These are phyloP conservation scores for Lecanicillium sp. DNA, from an alignment of 2,329 filamentous ascomycete genomes.

Conservation along the genomic window DNA sequence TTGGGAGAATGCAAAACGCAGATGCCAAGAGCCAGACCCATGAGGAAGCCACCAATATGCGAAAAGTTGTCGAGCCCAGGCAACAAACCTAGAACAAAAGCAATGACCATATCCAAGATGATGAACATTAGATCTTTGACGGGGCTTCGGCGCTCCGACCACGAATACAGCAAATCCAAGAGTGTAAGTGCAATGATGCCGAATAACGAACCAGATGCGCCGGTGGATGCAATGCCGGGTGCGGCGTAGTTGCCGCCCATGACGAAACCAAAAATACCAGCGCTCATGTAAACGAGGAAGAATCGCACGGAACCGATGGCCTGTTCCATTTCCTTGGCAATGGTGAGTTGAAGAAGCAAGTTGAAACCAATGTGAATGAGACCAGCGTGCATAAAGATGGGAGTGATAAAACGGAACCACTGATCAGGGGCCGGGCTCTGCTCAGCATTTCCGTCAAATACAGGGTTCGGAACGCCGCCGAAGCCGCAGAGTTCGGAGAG, in stretches of 20 bases:
- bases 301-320: conserved; percentile 86
- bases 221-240: conserved; percentile 73
- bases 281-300: conserved; percentile 79
- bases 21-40: conserved; percentile 81
- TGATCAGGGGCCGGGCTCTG: conserved; percentile 69
- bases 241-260: conserved; percentile 91
- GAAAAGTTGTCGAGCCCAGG: conserved; percentile 96
- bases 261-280: conserved; percentile 93
- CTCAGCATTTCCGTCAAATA: conserved; percentile 44
- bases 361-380: conserved; percentile 96
- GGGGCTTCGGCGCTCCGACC: conserved; percentile 71
- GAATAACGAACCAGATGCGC: conserved; percentile 85
- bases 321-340: conserved; percentile 88
- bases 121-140: conserved; percentile 84
- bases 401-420: conserved; percentile 93
- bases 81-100: conserved; percentile 85
- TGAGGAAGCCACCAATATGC: conserved; percentile 92
- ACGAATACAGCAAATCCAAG: conserved; percentile 88
- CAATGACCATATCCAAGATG: conserved; percentile 76
- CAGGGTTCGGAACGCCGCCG: conserved; percentile 61
- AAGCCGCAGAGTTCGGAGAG: conserved; percentile 83
- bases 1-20: conserved; percentile 86
- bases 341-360: conserved; percentile 80
- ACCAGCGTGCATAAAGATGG: conserved; percentile 93
- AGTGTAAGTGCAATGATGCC: conserved; percentile 84